phyloP scores from a whole-genome alignment of 2,329 filamentous ascomycete species.

The Alternaria burnsii region DNA sequence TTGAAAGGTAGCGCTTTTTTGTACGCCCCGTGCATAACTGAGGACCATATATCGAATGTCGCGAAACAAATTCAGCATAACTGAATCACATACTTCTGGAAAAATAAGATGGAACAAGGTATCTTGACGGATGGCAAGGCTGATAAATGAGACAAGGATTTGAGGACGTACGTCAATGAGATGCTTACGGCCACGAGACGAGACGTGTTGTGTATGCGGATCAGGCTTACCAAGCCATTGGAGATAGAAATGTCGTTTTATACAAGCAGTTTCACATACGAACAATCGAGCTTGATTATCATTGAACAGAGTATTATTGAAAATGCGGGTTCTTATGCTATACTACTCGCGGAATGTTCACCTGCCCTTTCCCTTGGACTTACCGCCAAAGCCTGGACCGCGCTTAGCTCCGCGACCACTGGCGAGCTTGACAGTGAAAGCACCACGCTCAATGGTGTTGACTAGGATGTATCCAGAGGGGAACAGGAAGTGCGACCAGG shows the following conservation, averaged over 20 bases:
- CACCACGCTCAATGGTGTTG: constrained; percentile 51
- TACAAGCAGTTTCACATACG: background rate
- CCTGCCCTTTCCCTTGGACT: constrained; percentile 20
- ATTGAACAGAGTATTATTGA: background rate
- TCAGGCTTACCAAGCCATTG: accelerated
- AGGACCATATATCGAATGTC: background rate
- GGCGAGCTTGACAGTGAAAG: constrained; percentile 47
- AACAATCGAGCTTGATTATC: too few species aligned
- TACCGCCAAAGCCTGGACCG: constrained; percentile 31
- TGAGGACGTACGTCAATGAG: accelerated
- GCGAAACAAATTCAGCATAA: background rate
- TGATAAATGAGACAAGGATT: background rate
- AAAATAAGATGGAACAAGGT: background rate
- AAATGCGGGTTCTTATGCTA: background rate
- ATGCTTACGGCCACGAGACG: background rate
- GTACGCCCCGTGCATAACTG: background rate
- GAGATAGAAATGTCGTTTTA: background rate
- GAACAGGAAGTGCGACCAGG: constrained; percentile 53
- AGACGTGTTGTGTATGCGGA: background rate
- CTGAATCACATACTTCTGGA: background rate
- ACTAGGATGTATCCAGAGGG: constrained; percentile 48
- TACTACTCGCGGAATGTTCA: background rate
- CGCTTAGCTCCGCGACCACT: constrained; percentile 31
- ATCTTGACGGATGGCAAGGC: background rate
- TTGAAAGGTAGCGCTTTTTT: background rate